These are phyloP conservation scores for Entrophospora sp. DNA, from an alignment of 192 early-diverging fungal genomes.

Conservation along the genomic window DNA sequence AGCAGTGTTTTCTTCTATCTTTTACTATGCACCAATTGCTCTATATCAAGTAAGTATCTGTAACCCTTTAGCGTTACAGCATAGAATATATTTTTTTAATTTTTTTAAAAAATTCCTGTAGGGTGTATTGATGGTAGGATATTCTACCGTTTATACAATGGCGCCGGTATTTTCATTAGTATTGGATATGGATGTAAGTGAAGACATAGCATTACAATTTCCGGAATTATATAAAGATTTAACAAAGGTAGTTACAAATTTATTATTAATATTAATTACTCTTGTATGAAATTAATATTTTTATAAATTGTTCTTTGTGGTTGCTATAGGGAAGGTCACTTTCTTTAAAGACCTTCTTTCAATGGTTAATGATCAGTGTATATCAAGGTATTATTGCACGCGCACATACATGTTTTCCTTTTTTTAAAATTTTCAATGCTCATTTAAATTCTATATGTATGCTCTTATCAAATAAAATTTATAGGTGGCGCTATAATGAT, in stretches of 20 bases:
- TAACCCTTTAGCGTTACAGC: neutral
- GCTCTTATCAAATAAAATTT: neutral
- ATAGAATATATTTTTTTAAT: conserved; percentile 4
- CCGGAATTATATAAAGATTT: conserved; percentile 93
- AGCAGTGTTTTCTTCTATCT: conserved; percentile 91
- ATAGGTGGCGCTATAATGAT: conserved; percentile 87
- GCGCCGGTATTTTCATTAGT: conserved; percentile 94
- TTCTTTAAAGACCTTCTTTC: conserved; percentile 89
- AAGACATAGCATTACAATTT: conserved; percentile 83
- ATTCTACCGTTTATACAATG: conserved; percentile 96
- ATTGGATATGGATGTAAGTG: conserved; percentile 80
- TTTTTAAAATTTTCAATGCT: no score
- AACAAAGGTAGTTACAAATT: conserved; percentile 52
- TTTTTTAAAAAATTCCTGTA: conserved; percentile 7
- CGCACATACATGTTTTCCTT: no score
- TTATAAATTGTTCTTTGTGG: neutral
- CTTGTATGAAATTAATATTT: neutral
- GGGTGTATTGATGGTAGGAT: conserved; percentile 79
- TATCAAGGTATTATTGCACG: conserved; percentile 96
- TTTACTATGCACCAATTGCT: conserved; percentile 96
- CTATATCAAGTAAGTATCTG: conserved; percentile 58
- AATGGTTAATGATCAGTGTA: conserved; percentile 88
- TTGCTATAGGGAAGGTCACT: conserved; percentile 64
- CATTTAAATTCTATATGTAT: no score
- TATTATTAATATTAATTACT: neutral